phyloP scores from a whole-genome alignment of 805 yeast species.

The Candida sanyiensis region DNA sequence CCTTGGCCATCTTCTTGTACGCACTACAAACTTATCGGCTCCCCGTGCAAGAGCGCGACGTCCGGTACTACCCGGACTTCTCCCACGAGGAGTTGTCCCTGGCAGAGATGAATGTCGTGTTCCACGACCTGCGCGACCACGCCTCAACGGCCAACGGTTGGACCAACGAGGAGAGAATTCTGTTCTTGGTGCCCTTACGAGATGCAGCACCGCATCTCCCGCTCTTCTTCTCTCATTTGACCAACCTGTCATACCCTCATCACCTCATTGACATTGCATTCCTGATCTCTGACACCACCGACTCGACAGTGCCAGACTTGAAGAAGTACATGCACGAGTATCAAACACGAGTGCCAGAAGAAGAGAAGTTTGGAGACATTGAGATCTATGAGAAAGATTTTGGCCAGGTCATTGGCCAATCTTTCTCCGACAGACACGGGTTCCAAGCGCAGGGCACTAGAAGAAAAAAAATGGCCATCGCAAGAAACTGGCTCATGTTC shows the following conservation, averaged over 20 bases:
- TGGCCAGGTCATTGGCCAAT: slow-evolving; percentile 90
- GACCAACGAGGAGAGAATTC: slow-evolving; percentile 71
- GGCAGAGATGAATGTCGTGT: slow-evolving; percentile 44
- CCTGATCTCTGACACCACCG: slow-evolving; percentile 84
- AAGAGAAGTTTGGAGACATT: slow-evolving; percentile 72
- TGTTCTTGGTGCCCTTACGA: slow-evolving; percentile 84
- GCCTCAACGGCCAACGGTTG: slow-evolving; percentile 69
- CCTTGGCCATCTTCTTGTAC: slow-evolving; percentile 2
- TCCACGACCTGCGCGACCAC: slow-evolving; percentile 65
- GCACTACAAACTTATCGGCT: not conserved
- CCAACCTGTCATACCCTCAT: slow-evolving; percentile 80
- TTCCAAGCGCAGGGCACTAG: slow-evolving; percentile 95
- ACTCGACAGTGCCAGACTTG: slow-evolving; percentile 73
- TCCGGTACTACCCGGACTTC: slow-evolving; percentile 30
- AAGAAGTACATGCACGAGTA: slow-evolving; percentile 49
- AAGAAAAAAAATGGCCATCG: slow-evolving; percentile 91
- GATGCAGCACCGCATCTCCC: slow-evolving; percentile 90
- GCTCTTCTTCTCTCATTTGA: slow-evolving; percentile 81
- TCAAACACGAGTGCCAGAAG: slow-evolving; percentile 58
- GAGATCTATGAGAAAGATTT: slow-evolving; percentile 89
- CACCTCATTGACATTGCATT: slow-evolving; percentile 77
- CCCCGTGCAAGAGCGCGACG: slow-evolving; percentile 3
- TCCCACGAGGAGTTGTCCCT: slow-evolving; percentile 26
- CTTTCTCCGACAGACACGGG: slow-evolving; percentile 89
- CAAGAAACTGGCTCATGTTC: slow-evolving; percentile 88